Evolutionary conservation across 2,329 filamentous ascomycete genomes (phyloP).

Genomic region (Penicillium sp.): DNA sequence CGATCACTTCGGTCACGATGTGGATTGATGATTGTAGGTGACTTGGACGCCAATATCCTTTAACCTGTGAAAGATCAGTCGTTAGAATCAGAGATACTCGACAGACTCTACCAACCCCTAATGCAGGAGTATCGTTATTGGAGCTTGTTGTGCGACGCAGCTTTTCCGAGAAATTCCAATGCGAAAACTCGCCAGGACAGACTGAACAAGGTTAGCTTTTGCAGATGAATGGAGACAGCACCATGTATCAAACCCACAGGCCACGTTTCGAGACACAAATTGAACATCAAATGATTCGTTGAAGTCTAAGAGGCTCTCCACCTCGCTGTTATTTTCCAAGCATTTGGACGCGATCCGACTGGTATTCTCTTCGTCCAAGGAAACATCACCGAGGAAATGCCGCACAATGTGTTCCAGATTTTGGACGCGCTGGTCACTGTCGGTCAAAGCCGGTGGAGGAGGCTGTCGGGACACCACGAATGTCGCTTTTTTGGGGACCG

Average conservation of each 20-base stretch:
- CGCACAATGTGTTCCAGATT: constrained; percentile 14
- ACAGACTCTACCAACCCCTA: too few species aligned
- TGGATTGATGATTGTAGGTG: too few species aligned
- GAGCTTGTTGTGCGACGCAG: constrained; percentile 33
- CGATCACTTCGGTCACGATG: too few species aligned
- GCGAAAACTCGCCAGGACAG: constrained; percentile 46
- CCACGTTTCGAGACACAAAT: constrained; percentile 5
- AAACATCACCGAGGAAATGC: constrained; percentile 16
- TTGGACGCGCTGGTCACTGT: too few species aligned
- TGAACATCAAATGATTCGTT: constrained; percentile 16
- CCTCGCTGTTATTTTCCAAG: neutral
- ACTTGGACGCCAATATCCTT: too few species aligned
- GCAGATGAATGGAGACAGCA: neutral
- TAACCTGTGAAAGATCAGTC: too few species aligned
- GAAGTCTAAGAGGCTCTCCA: too few species aligned
- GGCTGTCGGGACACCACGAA: too few species aligned
- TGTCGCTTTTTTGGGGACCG: constrained; percentile 25
- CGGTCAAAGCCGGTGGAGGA: too few species aligned
- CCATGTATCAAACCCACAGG: constrained; percentile 6
- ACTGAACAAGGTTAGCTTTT: constrained; percentile 25
- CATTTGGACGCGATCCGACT: constrained; percentile 11
- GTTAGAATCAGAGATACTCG: too few species aligned
- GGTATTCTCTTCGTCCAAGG: constrained; percentile 13
- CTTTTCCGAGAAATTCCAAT: constrained; percentile 44
- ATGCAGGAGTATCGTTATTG: neutral